Percentiles rank a stretch among this genome's conserved stretches.
Evolutionary conservation across 2,329 filamentous ascomycete species (phyloP).

Genomic region (Colletotrichum viniferum): DNA sequence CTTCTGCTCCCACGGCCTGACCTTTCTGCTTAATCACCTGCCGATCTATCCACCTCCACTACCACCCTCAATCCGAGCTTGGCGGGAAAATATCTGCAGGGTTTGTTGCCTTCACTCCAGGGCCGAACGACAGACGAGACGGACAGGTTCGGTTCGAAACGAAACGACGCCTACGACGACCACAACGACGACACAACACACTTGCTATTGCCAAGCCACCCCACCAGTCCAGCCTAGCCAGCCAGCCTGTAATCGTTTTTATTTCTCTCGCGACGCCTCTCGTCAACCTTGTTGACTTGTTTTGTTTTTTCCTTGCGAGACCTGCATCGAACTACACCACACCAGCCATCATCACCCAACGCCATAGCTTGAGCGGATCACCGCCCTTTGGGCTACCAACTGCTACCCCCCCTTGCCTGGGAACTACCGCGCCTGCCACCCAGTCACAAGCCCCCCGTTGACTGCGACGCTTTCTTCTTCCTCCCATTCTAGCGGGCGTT

Average conservation of each 20-base stretch:
- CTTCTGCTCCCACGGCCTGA: background rate
- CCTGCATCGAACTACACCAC: background rate
- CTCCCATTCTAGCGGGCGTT: background rate
- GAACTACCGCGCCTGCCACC: background rate
- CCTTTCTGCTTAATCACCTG: background rate
- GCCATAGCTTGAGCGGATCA: background rate
- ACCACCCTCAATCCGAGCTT: background rate
- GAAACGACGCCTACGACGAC: background rate
- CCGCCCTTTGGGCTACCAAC: background rate
- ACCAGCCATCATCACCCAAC: background rate
- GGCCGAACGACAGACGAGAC: slow-evolving; percentile 13
- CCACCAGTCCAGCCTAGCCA: background rate
- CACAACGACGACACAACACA: background rate
- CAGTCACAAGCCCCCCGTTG: background rate
- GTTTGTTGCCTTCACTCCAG: background rate
- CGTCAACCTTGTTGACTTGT: background rate
- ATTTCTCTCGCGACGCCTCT: background rate
- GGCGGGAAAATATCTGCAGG: background rate
- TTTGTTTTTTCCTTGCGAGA: background rate
- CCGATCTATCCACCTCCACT: background rate
- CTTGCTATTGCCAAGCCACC: background rate
- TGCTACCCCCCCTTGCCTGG: background rate
- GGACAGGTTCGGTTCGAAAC: background rate
- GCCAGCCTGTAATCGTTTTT: background rate
- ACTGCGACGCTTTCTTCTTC: background rate